phyloP scores from a whole-genome alignment of 805 yeast species.

The Candida rishiriensis region DNA sequence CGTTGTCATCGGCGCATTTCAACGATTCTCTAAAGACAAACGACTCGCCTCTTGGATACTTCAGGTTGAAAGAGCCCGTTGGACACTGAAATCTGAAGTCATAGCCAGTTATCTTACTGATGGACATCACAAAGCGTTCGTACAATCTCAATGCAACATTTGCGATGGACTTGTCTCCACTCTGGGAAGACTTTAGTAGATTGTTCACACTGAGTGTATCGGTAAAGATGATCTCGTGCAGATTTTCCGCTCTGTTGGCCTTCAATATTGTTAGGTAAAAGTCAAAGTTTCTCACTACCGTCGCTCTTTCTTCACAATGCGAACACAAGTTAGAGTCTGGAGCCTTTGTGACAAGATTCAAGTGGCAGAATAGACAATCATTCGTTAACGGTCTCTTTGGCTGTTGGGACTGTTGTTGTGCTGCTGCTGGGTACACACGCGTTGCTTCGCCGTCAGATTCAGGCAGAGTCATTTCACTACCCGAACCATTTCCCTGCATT shows the following conservation, averaged over 20 bases:
- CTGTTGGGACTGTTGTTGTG: background rate
- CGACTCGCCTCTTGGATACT: conserved; percentile 5
- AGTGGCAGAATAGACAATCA: conserved; percentile 13
- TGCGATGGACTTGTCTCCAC: conserved; percentile 19
- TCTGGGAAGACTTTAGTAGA: conserved; percentile 17
- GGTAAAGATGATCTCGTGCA: conserved; percentile 22
- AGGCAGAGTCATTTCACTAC: background rate
- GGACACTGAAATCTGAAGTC: conserved; percentile 22
- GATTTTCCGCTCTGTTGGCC: conserved; percentile 20
- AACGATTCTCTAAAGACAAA: conserved; percentile 17
- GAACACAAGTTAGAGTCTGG: conserved; percentile 20
- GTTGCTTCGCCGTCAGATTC: background rate
- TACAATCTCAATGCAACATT: conserved; percentile 22
- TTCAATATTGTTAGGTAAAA: conserved; percentile 22
- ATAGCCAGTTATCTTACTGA: conserved; percentile 26
- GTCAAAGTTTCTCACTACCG: conserved; percentile 22
- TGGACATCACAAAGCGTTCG: conserved; percentile 26
- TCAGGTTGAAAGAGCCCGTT: conserved; percentile 12
- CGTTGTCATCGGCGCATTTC: conserved; percentile 19
- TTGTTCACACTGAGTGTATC: conserved; percentile 16
- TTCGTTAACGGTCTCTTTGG: background rate
- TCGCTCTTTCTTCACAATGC: conserved; percentile 20
- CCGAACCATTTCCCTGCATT: background rate
- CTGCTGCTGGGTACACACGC: background rate
- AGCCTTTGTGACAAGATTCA: conserved; percentile 3